Conservation (phyloP, 768 basidiomycete species). For the Albatrellus ellisii region DNA sequence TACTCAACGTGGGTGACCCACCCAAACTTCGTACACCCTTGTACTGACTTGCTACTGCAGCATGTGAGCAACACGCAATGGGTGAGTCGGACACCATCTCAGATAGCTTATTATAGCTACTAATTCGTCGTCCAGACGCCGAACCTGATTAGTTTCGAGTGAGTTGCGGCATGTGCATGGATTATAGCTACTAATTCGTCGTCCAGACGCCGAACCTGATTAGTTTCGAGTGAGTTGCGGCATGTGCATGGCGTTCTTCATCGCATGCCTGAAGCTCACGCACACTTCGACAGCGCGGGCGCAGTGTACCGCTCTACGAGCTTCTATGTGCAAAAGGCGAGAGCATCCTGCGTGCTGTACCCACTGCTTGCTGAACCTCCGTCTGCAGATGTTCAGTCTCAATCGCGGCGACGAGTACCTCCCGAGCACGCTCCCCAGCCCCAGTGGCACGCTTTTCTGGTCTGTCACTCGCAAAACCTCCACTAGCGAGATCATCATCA, state of each 20-base stretch:
- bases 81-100: conserved; percentile 22
- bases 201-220: conserved; percentile 43
- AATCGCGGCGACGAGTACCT: conserved; percentile 52
- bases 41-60: conserved; percentile 18
- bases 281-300: conserved; percentile 27
- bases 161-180: conserved; percentile 12
- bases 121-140: conserved; percentile 28
- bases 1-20: conserved; percentile 20
- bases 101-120: conserved; percentile 2
- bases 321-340: conserved; percentile 48
- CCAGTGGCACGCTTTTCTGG: conserved; percentile 43
- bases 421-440: conserved; percentile 43
- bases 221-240: conserved; percentile 38
- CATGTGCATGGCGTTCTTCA: background rate
- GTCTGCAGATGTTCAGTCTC: conserved; percentile 43
- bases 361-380: no score
- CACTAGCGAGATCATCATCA: conserved; percentile 38
- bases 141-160: conserved; percentile 52
- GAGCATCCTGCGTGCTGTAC: background rate
- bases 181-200: background rate
- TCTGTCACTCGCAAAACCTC: conserved; percentile 30
- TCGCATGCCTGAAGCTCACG: background rate
- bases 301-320: conserved; percentile 46
- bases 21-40: background rate
- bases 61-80: conserved; percentile 43